These are phyloP conservation scores for Salvia miltiorrhiza DNA, from an alignment of 257 asterid species.

Conservation along the genomic window DNA sequence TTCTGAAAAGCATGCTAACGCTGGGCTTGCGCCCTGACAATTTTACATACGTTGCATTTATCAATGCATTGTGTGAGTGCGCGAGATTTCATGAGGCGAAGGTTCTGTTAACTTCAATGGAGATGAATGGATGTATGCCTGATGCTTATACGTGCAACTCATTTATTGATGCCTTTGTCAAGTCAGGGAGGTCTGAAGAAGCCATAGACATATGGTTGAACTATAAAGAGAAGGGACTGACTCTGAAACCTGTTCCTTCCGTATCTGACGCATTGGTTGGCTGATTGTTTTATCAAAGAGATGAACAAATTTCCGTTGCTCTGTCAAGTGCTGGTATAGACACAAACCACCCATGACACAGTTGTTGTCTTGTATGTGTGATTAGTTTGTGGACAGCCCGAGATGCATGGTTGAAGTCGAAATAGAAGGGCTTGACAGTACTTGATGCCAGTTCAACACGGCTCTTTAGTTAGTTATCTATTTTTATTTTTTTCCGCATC, in stretches of 20 bases:
- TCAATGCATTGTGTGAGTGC: constrained; percentile 56
- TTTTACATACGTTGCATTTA: constrained; percentile 65
- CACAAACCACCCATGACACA: neutral
- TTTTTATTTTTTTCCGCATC: neutral
- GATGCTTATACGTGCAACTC: constrained; percentile 59
- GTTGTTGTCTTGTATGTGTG: constrained; percentile 30
- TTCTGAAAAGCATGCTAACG: constrained; percentile 61
- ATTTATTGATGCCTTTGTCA: constrained; percentile 46
- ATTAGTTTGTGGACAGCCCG: constrained; percentile 37
- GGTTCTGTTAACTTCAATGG: constrained; percentile 63
- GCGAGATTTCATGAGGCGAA: constrained; percentile 69
- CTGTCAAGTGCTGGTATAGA: neutral
- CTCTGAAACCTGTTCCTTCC: constrained; percentile 33
- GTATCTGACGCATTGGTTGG: constrained; percentile 21
- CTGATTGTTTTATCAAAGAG: constrained; percentile 11
- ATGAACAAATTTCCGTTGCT: neutral
- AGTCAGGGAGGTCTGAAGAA: constrained; percentile 49
- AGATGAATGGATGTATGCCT: constrained; percentile 62
- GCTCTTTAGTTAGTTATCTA: constrained; percentile 6
- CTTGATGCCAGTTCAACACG: constrained; percentile 21
- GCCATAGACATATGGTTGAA: constrained; percentile 49
- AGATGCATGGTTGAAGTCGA: constrained; percentile 35
- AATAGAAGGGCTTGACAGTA: constrained; percentile 33
- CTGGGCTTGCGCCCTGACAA: constrained; percentile 70
- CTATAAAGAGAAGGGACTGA: constrained; percentile 48